Base-by-base conservation (phyloP, 768 basidiomycete species). In the Xerocomellus chrysenteron region DNA sequence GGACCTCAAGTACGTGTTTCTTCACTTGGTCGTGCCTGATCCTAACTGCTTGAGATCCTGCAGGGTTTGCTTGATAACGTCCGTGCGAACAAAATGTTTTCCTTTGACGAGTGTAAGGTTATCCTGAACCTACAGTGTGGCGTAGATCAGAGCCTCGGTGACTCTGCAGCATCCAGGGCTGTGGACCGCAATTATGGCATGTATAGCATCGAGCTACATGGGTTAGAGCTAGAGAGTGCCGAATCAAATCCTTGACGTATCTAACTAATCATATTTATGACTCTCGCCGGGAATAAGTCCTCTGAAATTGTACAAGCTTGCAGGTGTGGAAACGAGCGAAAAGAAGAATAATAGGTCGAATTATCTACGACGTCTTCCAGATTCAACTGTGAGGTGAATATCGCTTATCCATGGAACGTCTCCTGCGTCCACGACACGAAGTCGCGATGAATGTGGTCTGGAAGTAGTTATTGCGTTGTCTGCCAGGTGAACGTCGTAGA, bases 61-160 rank as follows among this genome's bases (percentile, higher is more conserved):
- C 55, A 96, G 94, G 83, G 82, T 50, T 85, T 98, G 81, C 77
- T 98, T 47, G 85, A 90, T 30, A 73, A 79, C 12, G 83, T 93
- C 52, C 84, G 86, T 28, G 61, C 76, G 47, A 78, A 80, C 59
- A 83, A 82, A 58, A 72, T 72, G 39, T 98, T 92, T 75, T 83
- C 80, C 5, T 96, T 97, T 62, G 94, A 96, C 61, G 92, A 98
- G 67, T 98, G 96, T 73, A 90, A 94, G 69, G 82, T 83, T 9
- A 94, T 98, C 80, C 80, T 98, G 47, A 88, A 86, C 63, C 79
- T 98, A 37, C 92, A 93, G 64, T 96, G 94, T 67, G 91, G 90
- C 16, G 84, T 94, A 36, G 85, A 92, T 65, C 84, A 80, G 55
- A 75, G 71, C n/a, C 73, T 76, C 13, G 80, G 78, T 19, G 82